Percentiles rank a stretch among this genome's conserved stretches.
These are phyloP conservation scores for Hortiboletus rubellus DNA, from an alignment of 1,284 basidiomycete species.

Conservation along the genomic window DNA sequence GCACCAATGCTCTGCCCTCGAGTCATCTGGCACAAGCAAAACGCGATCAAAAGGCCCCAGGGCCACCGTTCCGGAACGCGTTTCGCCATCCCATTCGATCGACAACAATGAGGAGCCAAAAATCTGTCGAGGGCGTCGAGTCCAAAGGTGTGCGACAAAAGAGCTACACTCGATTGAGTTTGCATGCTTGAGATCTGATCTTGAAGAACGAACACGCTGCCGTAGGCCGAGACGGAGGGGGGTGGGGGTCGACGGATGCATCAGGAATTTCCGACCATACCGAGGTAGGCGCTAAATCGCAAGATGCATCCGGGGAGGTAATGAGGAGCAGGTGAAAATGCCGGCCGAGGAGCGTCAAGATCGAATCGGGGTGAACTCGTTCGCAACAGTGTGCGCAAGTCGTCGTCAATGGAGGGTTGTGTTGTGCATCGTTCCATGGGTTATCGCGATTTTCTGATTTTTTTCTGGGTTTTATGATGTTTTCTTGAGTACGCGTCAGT, in stretches of 20 bases:
- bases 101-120: too few relatives aligned
- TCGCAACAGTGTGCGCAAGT: not conserved
- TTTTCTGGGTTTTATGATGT: not conserved
- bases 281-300: slow-evolving; percentile 11
- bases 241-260: not conserved
- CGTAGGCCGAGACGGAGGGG: not conserved
- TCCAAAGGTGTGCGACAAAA: not conserved
- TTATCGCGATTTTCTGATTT: slow-evolving; percentile 8
- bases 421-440: not conserved
- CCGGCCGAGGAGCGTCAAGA: not conserved
- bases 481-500: not conserved
- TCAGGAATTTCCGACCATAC: slow-evolving; percentile 6
- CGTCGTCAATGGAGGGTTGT: not conserved
- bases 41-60: too few relatives aligned
- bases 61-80: too few relatives aligned
- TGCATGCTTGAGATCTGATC: not conserved
- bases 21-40: too few relatives aligned
- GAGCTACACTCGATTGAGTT: too few relatives aligned
- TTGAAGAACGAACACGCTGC: not conserved
- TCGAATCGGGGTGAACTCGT: not conserved
- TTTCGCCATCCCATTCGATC: too few relatives aligned
- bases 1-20: too few relatives aligned
- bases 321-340: not conserved
- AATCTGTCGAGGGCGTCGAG: not conserved
- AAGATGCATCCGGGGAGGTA: not conserved